Conservation (phyloP, 768 basidiomycete genomes). For the Megacollybia marginata region DNA sequence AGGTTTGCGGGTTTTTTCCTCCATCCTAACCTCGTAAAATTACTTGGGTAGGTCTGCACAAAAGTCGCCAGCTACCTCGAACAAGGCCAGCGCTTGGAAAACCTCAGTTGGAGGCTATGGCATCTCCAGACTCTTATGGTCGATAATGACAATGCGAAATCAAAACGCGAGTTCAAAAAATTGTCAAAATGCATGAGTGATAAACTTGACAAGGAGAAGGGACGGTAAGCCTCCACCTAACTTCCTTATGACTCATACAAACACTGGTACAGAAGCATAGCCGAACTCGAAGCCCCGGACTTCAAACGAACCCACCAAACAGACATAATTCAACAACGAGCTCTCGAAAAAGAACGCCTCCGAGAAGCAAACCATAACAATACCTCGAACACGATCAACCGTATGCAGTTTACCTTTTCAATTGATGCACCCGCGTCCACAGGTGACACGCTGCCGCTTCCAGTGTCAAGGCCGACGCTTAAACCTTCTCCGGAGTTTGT, state of each 20-base stretch:
- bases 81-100: slow-evolving; percentile 87
- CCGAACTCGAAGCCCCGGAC: slow-evolving; percentile 78
- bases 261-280: slow-evolving; percentile 63
- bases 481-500: slow-evolving; percentile 62
- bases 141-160: slow-evolving; percentile 83
- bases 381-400: slow-evolving; percentile 63
- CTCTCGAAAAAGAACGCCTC: slow-evolving; percentile 73
- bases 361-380: slow-evolving; percentile 62
- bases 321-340: slow-evolving; percentile 75
- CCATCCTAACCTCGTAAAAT: slow-evolving; percentile 3
- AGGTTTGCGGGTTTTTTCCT: slow-evolving; percentile 40
- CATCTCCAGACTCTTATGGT: slow-evolving; percentile 89
- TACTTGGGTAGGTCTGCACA: slow-evolving; percentile 60
- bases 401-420: slow-evolving; percentile 88
- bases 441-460: no score
- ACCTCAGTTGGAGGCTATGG: slow-evolving; percentile 89
- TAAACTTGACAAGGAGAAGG: slow-evolving; percentile 90
- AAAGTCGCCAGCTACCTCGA: slow-evolving; percentile 89
- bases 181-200: slow-evolving; percentile 85
- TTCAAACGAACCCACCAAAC: slow-evolving; percentile 72
- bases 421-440: slow-evolving; percentile 71
- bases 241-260: slow-evolving; percentile 5
- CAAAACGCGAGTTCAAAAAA: slow-evolving; percentile 86
- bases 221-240: slow-evolving; percentile 44
- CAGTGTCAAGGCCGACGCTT: slow-evolving; percentile 48